Evolutionary conservation across 768 basidiomycete species (phyloP), one percentile per base, ranked within the genome.

Genomic region (Phaeotremella fagi): DNA sequence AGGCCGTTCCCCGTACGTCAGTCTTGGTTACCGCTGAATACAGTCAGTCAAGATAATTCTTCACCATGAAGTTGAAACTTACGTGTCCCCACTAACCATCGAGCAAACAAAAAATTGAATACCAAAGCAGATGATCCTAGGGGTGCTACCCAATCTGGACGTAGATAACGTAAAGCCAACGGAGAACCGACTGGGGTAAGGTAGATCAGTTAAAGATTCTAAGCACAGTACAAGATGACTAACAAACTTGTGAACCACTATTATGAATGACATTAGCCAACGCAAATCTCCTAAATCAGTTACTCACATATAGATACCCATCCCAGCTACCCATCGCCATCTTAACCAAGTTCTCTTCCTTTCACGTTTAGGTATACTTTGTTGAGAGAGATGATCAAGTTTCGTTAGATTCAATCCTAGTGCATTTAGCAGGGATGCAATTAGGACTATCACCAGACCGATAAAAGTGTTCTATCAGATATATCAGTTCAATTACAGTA

Each of bases 71-170:
- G 3, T 15, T 3, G 3, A 16, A 36, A 6, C 71, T 61, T 36
- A 71, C 71, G 71, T 20, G 71, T 72, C 6, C 73, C 73, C 38
- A 74, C 71, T 24, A 74, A 61, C 67, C 69, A 67, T 22, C 64
- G 83, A 31, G 94, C 94, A 72, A 95, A 94, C 31, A 95, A 79
- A 71, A 95, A 92, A 73, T 98, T 98, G 79, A 98, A 97, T 51
- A 98, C 83, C 57, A 98, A 82, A 12, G 90, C 88, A 11, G 90
- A 87, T 0, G 89, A 90, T 14, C 94, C 92, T 3, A 98, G 81
- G 1, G 92, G 92, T 1, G 94, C 94, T 51, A 98, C 92, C 73
- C 95, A 97, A 82, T 94, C 88, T 83, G 75, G 66, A 5, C 73
- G 67, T 25, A 15, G 52, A 51, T 55, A 67, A 5, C 51, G 46